Evolutionary conservation across 2,329 filamentous ascomycete species (phyloP), one percentile per base, ranked within the genome.

Genomic region (Curvularia verruculosa): DNA sequence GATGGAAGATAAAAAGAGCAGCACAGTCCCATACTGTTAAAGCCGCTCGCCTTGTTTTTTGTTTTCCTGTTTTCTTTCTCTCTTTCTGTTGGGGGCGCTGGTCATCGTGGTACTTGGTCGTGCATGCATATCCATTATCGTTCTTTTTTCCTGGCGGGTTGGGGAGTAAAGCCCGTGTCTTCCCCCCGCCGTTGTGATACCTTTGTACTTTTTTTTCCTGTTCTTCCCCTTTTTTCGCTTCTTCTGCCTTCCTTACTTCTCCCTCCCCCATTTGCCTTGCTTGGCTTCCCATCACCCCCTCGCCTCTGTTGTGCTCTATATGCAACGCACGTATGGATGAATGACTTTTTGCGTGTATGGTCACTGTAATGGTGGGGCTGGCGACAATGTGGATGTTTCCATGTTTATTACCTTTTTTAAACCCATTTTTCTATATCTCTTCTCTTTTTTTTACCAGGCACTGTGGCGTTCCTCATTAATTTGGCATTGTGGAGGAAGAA

Each of bases 1-100:
- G 31, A 36, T n/a, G 31, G 31, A 36, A n/a, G 31, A 36, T 36
- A 51, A 49, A 45, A 51, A 44, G 43, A 40, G 21, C 29, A n/a
- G 31, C 31, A n/a, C 13, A 36, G 31, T 7, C 15, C n/a, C 12
- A 43, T 23, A 13, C 24, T 39, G 24, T n/a, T 54, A 12, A 29
- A 36, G 31, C 31, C n/a, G 31, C 15, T 36, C 15, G 13, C 12
- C 31, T 36, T 36, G 31, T n/a, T 36, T 36, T 34, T 36, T 36
- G 3, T 13, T 36, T 36, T 36, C 15, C 19, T 34, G 3, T 52
- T 37, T 12, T 23, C 13, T 13, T 26, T 8, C 8, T n/a, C 9
- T 26, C 40, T 6, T 43, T 24, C 15, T 43, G 40, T 43, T 24
- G 40, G 21, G 40, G 29, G 40, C 40, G 21, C 21, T 43, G 13